Percentiles rank a stretch among this genome's conserved stretches.
Conservation (phyloP, 495 filamentous ascomycete genomes). For the Cercophora samala region DNA sequence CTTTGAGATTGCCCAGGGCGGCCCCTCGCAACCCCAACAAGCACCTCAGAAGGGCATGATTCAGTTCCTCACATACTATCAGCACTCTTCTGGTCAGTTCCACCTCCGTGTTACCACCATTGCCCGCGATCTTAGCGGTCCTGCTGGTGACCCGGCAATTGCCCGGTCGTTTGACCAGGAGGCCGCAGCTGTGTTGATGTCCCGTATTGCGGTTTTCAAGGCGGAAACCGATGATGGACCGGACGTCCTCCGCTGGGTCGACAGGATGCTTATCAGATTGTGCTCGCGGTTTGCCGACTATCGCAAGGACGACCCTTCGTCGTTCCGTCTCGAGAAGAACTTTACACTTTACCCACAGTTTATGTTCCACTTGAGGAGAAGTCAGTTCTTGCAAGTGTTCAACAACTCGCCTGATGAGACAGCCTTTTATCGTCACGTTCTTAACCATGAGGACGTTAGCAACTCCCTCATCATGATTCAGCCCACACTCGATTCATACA, state of each 20-base stretch:
- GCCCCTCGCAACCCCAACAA: conserved; percentile 79
- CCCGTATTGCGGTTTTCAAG: conserved; percentile 97
- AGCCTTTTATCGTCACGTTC: conserved; percentile 94
- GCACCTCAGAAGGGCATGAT: conserved; percentile 92
- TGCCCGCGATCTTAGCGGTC: conserved; percentile 85
- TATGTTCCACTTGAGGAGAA: conserved; percentile 98
- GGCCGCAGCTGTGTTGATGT: conserved; percentile 97
- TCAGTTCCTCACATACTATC: conserved; percentile 98
- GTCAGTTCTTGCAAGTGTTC: conserved; percentile 98
- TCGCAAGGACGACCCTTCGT: conserved; percentile 95
- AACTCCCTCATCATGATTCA: conserved; percentile 99
- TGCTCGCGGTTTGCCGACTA: conserved; percentile 98
- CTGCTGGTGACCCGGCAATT: conserved; percentile 93
- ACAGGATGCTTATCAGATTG: conserved; percentile 95
- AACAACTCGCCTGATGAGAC: conserved; percentile 99
- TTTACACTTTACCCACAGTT: conserved; percentile 99
- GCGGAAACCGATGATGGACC: conserved; percentile 98
- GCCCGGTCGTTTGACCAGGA: conserved; percentile 99
- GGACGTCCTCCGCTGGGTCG: conserved; percentile 98
- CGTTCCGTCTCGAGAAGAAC: conserved; percentile 98
- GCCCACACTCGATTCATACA: conserved; percentile 95
- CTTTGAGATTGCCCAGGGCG: conserved; percentile 96
- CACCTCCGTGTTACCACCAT: conserved; percentile 95
- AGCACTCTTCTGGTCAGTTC: conserved; percentile 93
- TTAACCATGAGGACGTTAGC: conserved; percentile 95